These are phyloP conservation scores for Trichophyton mentagrophytes DNA, from an alignment of 2,329 filamentous ascomycete genomes.

Conservation along the genomic window DNA sequence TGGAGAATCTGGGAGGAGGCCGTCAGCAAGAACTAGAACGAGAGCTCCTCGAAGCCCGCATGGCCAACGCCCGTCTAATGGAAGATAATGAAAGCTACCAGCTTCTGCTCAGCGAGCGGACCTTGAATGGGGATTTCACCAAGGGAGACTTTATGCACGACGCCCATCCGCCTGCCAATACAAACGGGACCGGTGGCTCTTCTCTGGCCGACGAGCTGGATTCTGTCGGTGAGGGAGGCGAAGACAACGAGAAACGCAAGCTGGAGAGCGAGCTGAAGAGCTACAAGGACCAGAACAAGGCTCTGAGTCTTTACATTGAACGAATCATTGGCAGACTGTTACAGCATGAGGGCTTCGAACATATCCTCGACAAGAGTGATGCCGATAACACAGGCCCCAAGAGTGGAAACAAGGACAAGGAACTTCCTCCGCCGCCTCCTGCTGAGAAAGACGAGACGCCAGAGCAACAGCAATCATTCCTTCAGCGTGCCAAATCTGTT, in stretches of 20 bases:
- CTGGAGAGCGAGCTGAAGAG: conserved; percentile 68
- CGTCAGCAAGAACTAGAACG: conserved; percentile 82
- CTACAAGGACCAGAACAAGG: conserved; percentile 90
- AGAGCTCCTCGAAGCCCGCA: conserved; percentile 76
- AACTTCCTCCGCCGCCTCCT: conserved; percentile 68
- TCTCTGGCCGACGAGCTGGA: conserved; percentile 82
- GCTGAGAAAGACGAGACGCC: conserved; percentile 39
- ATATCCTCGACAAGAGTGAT: conserved; percentile 73
- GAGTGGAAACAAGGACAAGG: conserved; percentile 49
- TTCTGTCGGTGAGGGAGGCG: conserved; percentile 48
- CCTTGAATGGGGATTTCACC: conserved; percentile 82
- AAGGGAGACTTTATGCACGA: conserved; percentile 65
- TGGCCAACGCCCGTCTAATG: conserved; percentile 91
- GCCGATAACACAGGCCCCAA: conserved; percentile 24
- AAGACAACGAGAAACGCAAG: conserved; percentile 49
- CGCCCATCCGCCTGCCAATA: conserved; percentile 28
- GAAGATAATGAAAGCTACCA: conserved; percentile 99
- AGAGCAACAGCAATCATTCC: conserved; percentile 35
- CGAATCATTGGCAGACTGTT: conserved; percentile 94
- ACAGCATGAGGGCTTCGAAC: conserved; percentile 88
- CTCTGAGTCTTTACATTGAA: conserved; percentile 93
- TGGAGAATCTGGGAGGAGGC: conserved; percentile 83
- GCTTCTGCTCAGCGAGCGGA: conserved; percentile 84
- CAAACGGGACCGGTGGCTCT: conserved; percentile 36
- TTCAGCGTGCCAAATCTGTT: conserved; percentile 50